Evolutionary conservation across 2,329 filamentous ascomycete species (phyloP).

Genomic region (Diplodia sapinea): DNA sequence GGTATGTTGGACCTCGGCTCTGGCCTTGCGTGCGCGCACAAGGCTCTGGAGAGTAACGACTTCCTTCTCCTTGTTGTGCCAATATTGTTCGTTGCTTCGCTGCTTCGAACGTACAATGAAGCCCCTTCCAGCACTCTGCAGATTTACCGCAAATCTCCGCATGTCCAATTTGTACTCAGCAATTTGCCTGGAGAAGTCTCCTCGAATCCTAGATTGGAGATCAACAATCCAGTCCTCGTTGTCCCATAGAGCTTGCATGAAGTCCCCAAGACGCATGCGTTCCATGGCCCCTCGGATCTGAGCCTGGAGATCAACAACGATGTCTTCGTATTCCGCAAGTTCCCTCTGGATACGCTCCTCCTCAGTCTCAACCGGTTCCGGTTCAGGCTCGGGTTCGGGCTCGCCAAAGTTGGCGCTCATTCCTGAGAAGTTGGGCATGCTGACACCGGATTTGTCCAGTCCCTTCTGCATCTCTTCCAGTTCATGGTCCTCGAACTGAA

Average conservation of each 20-base stretch:
- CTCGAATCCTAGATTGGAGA: constrained; percentile 84
- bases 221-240: constrained; percentile 78
- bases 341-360: constrained; percentile 87
- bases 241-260: constrained; percentile 92
- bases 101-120: constrained; percentile 72
- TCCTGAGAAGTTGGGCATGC: constrained; percentile 96
- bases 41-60: constrained; percentile 83
- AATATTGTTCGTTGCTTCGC: constrained; percentile 67
- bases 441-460: constrained; percentile 90
- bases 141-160: constrained; percentile 75
- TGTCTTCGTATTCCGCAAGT: constrained; percentile 73
- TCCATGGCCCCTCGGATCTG: constrained; percentile 82
- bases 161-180: constrained; percentile 82
- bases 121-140: constrained; percentile 81
- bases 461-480: constrained; percentile 96
- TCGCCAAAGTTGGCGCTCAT: constrained; percentile 92
- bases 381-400: constrained; percentile 78
- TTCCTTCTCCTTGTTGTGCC: constrained; percentile 72
- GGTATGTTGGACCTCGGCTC: constrained; percentile 52
- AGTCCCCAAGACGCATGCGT: constrained; percentile 75
- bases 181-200: constrained; percentile 85
- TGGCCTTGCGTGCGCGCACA: constrained; percentile 68
- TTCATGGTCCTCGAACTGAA: constrained; percentile 97
- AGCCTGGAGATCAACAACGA: constrained; percentile 80
- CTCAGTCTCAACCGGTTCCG: constrained; percentile 78